Conservation (phyloP, 106 monocot species). For the Vanilla planifolia region DNA sequence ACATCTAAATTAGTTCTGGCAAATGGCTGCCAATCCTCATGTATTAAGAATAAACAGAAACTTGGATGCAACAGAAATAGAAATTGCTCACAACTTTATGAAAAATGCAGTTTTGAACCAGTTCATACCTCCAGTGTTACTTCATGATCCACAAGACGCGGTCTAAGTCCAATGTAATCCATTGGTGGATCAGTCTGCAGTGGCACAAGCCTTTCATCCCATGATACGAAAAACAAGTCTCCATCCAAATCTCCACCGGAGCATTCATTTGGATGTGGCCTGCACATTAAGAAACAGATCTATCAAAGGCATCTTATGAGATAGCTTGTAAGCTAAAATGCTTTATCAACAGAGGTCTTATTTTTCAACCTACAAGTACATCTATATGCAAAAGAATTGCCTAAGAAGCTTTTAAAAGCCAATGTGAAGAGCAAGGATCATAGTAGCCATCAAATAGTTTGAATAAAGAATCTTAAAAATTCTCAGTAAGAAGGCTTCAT, state of each 20-base stretch:
- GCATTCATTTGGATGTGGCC: constrained; percentile 99
- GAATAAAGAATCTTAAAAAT: too few relatives aligned
- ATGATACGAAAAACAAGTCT: constrained; percentile 73
- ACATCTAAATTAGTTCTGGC: too few relatives aligned
- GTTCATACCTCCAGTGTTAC: constrained; percentile 62
- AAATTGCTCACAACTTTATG: background rate
- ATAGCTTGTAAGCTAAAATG: background rate
- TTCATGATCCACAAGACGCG: constrained; percentile 76
- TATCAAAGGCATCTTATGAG: background rate
- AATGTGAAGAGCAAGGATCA: too few relatives aligned
- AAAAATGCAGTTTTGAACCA: background rate
- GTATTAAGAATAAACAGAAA: too few relatives aligned
- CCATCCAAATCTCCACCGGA: constrained; percentile 99
- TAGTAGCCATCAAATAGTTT: too few relatives aligned
- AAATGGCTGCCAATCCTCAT: background rate
- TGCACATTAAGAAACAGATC: constrained; percentile 11
- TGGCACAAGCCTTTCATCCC: constrained; percentile 88
- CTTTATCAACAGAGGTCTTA: too few relatives aligned
- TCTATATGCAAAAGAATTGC: too few relatives aligned
- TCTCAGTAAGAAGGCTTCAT: too few relatives aligned
- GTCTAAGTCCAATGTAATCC: constrained; percentile 78
- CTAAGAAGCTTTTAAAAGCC: too few relatives aligned
- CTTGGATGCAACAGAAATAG: background rate
- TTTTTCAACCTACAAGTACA: too few relatives aligned
- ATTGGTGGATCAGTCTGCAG: constrained; percentile 50